A percentile compares a stretch with the other conserved stretches of the same genome.
Evolutionary conservation across 345 rosid species (phyloP).

Genomic region (Cardamine occulta): DNA sequence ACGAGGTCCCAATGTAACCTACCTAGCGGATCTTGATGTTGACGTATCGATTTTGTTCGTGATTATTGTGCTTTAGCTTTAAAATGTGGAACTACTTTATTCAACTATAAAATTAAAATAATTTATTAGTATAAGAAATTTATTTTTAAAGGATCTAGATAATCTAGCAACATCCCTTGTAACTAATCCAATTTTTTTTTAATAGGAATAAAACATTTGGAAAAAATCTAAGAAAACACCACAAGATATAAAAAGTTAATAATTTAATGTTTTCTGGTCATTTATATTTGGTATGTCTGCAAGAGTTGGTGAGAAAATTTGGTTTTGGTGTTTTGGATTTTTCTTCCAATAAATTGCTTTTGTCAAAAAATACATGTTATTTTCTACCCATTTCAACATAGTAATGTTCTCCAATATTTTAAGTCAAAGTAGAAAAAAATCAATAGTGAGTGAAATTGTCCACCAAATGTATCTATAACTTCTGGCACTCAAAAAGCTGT

Average conservation of each 20-base stretch:
- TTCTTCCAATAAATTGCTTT: neutral
- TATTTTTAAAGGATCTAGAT: conserved; percentile 1
- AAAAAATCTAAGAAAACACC: conserved; percentile 23
- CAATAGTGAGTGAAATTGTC: conserved; percentile 13
- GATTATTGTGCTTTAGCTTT: conserved; percentile 33
- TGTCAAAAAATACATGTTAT: conserved; percentile 3
- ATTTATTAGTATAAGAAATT: conserved; percentile 1
- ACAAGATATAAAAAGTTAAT: neutral
- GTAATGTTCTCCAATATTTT: neutral
- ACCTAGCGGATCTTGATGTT: conserved; percentile 35
- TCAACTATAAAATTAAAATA: conserved; percentile 22
- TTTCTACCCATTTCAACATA: conserved; percentile 9
- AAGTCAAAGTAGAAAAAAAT: neutral
- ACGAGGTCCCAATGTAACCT: conserved; percentile 41
- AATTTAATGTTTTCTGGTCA: conserved; percentile 7
- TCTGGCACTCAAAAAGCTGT: conserved; percentile 22
- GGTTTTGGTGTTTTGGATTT: conserved; percentile 35
- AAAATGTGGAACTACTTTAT: conserved; percentile 40
- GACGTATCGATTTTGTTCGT: conserved; percentile 38
- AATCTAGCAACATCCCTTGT: neutral
- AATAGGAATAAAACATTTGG: neutral
- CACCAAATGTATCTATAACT: neutral
- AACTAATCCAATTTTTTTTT: conserved; percentile 15
- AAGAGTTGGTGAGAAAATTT: conserved; percentile 37
- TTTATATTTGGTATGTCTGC: conserved; percentile 25